Base-by-base conservation (phyloP, 257 asterid genomes). In the Primulina huaijiensis region DNA sequence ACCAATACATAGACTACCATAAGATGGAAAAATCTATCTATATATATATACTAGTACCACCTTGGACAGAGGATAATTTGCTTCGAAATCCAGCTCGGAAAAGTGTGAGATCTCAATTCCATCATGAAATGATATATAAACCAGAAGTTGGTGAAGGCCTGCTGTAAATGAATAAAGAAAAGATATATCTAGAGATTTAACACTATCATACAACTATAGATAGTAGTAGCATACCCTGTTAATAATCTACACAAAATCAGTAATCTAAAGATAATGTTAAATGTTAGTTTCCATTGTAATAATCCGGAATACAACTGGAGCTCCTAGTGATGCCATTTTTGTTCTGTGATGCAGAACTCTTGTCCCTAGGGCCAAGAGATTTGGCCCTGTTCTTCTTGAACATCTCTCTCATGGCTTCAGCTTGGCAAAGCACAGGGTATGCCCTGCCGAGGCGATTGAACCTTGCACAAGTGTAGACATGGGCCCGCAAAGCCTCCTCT, bases 361-460 rank as follows among this genome's bases (percentile, higher is more conserved):
- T 78, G 7, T 86, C 93, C 72, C 88, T 80, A 29, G 90, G 95
- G 86, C 91, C 84, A 9, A 85, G 73, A 0, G 95, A 83, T 65
- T 91, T 92, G 0, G 74, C 90, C 78, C 93, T 79, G 71, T 72
- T 88, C 17, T 83, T 89, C 82, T 84, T 75, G 71, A 92, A 73
- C 43, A 92, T 76, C 67, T 87, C 88, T 40, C 93, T 78, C 98
- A 92, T 92, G 27, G 92, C 96, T 71, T 87, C 82, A 20, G 98
- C 98, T 74, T 92, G 98, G 66, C 69, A 85, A 9, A 92, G 76
- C 25, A 92, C 96, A 37, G 98, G 97, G 72, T 77, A 90, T 0
- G 92, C 95, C 80, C 98, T 80, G 6, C 93, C 93, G 20, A 85
- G 69, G 20, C 87, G 74, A 74, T 90, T 92, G 27, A 92, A 92